These are phyloP conservation scores for Heterobasidion annosum DNA, from an alignment of 1,284 basidiomycete species.

Conservation along the genomic window DNA sequence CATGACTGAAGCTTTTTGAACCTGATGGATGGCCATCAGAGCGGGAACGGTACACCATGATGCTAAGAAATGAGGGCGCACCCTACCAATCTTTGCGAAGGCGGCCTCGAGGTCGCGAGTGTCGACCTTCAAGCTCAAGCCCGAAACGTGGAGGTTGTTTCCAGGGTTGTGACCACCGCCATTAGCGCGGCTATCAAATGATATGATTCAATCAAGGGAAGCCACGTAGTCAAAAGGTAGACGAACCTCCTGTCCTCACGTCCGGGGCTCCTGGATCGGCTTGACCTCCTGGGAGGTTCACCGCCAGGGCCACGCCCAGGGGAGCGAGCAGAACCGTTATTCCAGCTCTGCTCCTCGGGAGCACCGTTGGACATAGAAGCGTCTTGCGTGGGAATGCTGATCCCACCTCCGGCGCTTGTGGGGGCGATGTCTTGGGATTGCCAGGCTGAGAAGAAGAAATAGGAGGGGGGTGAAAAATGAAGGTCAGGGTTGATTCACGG, in stretches of 20 bases:
- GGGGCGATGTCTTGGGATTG: slow-evolving; percentile 70
- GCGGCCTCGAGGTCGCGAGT: slow-evolving; percentile 81
- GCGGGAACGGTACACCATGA: not conserved
- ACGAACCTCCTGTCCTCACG: slow-evolving; percentile 44
- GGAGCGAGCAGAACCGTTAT: slow-evolving; percentile 31
- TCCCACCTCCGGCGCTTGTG: slow-evolving; percentile 38
- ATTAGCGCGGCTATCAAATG: slow-evolving; percentile 18
- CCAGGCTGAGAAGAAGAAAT: slow-evolving; percentile 45
- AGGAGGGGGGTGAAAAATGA: slow-evolving; percentile 14
- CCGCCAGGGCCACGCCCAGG: slow-evolving; percentile 36
- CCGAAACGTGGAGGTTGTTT: slow-evolving; percentile 95
- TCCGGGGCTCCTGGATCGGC: slow-evolving; percentile 63
- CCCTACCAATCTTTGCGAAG: slow-evolving; percentile 86
- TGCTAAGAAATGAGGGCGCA: slow-evolving; percentile 29
- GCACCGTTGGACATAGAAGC: slow-evolving; percentile 34
- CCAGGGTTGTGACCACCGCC: slow-evolving; percentile 67
- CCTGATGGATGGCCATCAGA: slow-evolving; percentile 29
- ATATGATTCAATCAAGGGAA: slow-evolving; percentile 8
- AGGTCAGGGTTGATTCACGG: slow-evolving; percentile 24
- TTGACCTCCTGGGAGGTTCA: slow-evolving; percentile 50
- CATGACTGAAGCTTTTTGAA: slow-evolving; percentile 90
- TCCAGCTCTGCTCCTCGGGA: slow-evolving; percentile 32
- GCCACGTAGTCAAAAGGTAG: slow-evolving; percentile 3
- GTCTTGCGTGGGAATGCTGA: slow-evolving; percentile 60
- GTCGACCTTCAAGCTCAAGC: slow-evolving; percentile 74